Evolutionary conservation across 495 filamentous ascomycete genomes (phyloP), one percentile per base, ranked within the genome.

Genomic region (Aspergillus ellipticus): DNA sequence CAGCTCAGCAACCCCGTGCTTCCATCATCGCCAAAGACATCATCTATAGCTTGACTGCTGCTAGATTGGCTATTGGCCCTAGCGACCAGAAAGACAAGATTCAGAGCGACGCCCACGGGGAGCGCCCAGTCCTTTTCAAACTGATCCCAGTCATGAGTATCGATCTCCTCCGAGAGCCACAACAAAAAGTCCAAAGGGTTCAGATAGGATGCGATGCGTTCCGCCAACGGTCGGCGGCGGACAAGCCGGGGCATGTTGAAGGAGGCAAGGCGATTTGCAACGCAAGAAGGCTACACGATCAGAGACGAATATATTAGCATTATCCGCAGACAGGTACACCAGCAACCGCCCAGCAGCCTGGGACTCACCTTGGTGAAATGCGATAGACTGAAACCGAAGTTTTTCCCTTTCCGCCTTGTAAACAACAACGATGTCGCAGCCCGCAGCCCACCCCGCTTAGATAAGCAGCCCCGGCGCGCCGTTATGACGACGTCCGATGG

Each of bases 181-280:
- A 97, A 81, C 33, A 94, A 75, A 67, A 91, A 88, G 71, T 98
- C 94, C 68, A 87, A 80, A 20, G 91, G 92, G 63, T 97, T 91
- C 29, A 98, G 76, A 67, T 85, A 85, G 45, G 85, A 77, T 63
- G 82, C 81, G 60, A 97, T 79, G 57, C 92, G 87, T 75, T 96
- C 85, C 2, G 68, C 55, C 62, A 96, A 77, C 62, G 93, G 84
- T 54, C 82, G 82, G 37, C 84, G 84, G 63, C 94, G 91, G 56
- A 98, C 82, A 37, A 96, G 83, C 64, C 90, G 85, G 51, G 88
- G 88, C 80, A 87, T 85, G 52, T 55, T 78, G 66, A 43, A 39
- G 47, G 57, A 53, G 59, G 55, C 24, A 15, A 53, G 43, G 45
- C 24, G 17, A 13, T 16, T 20, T 33, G 37, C 28, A 17, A 56